These are phyloP conservation scores for Bondarzewia mesenterica DNA, from an alignment of 1,284 basidiomycete species.

Conservation along the genomic window DNA sequence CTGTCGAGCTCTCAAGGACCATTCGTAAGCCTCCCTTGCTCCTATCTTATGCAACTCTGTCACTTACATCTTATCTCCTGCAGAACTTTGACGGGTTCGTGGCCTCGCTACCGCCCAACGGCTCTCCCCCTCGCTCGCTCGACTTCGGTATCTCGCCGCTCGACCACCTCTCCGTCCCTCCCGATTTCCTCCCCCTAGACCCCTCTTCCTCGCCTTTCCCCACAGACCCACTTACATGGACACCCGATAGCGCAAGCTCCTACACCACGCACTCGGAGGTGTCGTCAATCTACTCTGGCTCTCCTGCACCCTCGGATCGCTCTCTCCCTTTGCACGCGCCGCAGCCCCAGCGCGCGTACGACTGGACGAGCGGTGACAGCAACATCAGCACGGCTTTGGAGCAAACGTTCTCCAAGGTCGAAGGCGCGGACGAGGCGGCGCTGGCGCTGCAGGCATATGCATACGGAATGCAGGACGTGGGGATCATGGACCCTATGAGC, in stretches of 20 bases:
- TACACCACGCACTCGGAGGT: slow-evolving; percentile 25
- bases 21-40: slow-evolving; percentile 18
- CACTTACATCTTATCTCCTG: too few relatives aligned
- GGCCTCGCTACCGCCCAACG: slow-evolving; percentile 14
- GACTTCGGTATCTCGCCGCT: slow-evolving; percentile 21
- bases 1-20: slow-evolving; percentile 13
- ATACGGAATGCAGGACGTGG: too few relatives aligned
- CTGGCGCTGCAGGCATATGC: slow-evolving; percentile 13
- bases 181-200: not conserved
- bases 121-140: slow-evolving; percentile 15
- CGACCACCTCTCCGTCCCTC: slow-evolving; percentile 20
- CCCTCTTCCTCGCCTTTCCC: not conserved
- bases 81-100: slow-evolving; percentile 20
- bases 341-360: slow-evolving; percentile 21
- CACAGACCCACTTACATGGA: not conserved
- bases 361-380: not conserved
- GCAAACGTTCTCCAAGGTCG: not conserved
- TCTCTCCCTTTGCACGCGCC: slow-evolving; percentile 24
- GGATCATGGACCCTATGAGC: too few relatives aligned
- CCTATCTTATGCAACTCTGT: too few relatives aligned
- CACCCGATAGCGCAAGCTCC: not conserved
- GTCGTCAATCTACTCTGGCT: slow-evolving; percentile 37
- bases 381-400: not conserved
- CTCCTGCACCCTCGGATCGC: slow-evolving; percentile 33
- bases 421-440: slow-evolving; percentile 3